These are phyloP conservation scores for Punica granatum DNA, from an alignment of 345 rosid species.

Conservation along the genomic window DNA sequence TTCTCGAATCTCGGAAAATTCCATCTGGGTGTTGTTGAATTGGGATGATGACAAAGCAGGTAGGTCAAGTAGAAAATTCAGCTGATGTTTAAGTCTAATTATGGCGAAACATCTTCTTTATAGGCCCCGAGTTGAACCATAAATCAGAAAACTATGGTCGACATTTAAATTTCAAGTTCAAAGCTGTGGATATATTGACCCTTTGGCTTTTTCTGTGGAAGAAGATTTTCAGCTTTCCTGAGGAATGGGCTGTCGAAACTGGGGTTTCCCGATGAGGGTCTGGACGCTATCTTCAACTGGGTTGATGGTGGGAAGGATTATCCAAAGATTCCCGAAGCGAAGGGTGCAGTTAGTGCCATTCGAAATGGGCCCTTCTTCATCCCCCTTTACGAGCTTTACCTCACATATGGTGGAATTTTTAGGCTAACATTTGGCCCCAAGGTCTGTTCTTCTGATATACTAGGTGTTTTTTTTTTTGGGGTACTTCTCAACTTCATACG, in stretches of 20 bases:
- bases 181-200: no score
- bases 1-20: not conserved
- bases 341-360: constrained; percentile 58
- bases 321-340: constrained; percentile 75
- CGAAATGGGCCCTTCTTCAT: constrained; percentile 84
- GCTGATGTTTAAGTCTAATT: no score
- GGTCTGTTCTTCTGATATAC: constrained; percentile 36
- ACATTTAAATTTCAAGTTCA: no score
- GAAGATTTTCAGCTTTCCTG: constrained; percentile 50
- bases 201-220: constrained; percentile 1
- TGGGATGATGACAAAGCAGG: not conserved
- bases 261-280: constrained; percentile 50
- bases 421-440: constrained; percentile 90
- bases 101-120: not conserved
- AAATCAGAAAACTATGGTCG: no score
- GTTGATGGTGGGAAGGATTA: constrained; percentile 33
- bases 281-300: constrained; percentile 54
- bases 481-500: not conserved
- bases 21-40: not conserved
- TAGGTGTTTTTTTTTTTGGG: not conserved
- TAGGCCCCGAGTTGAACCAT: no score
- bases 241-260: constrained; percentile 67
- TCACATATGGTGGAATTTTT: constrained; percentile 91
- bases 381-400: constrained; percentile 82
- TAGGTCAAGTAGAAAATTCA: no score